Percentiles rank a stretch among this genome's conserved stretches.
phyloP scores from a whole-genome alignment of 2,329 filamentous ascomycete genomes.

The Aspergillus amoenus region DNA sequence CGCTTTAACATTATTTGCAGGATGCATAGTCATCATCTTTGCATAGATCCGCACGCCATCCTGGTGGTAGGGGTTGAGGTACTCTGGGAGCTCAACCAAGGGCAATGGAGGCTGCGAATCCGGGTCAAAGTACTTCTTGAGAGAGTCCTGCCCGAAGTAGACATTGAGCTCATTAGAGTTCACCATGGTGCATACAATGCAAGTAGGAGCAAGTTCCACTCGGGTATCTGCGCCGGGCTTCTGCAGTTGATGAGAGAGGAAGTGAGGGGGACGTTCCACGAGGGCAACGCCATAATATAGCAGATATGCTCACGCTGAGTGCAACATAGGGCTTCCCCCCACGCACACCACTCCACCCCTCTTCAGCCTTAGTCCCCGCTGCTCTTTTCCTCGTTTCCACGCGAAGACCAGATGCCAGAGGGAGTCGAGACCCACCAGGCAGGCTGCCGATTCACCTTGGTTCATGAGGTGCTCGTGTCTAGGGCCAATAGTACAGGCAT shows the following conservation, averaged over 20 bases:
- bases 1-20: constrained; percentile 65
- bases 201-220: neutral
- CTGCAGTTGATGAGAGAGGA: neutral
- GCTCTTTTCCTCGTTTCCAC: neutral
- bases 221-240: neutral
- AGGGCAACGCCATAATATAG: neutral
- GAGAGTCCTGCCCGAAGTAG: constrained; percentile 57
- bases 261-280: neutral
- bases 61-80: constrained; percentile 56
- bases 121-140: constrained; percentile 61
- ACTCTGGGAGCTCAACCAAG: constrained; percentile 59
- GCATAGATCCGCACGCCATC: constrained; percentile 64
- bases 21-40: constrained; percentile 66
- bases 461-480: no score
- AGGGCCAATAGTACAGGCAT: neutral
- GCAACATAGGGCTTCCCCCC: neutral
- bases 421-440: neutral
- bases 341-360: constrained; percentile 1
- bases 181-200: constrained; percentile 20
- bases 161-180: constrained; percentile 50
- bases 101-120: constrained; percentile 59
- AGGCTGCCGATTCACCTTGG: no score
- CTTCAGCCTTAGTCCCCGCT: neutral
- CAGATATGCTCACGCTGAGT: neutral
- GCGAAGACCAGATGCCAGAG: neutral